Evolutionary conservation across 2,329 filamentous ascomycete genomes (phyloP), one percentile per base, ranked within the genome.

Genomic region (Chrysoporthe austroafricana): DNA sequence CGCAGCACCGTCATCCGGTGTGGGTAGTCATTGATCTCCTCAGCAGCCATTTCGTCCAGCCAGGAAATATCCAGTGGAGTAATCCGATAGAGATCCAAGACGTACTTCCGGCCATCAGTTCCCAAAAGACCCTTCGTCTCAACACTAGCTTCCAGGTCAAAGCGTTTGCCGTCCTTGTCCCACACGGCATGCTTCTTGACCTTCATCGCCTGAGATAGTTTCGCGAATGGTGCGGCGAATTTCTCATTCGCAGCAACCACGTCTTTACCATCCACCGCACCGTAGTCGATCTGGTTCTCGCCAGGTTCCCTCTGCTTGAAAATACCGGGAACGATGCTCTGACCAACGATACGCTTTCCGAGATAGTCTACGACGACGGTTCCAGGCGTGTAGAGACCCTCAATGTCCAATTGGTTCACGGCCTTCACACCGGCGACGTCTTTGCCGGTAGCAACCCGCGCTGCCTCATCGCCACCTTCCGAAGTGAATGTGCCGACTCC

Each of bases 261-360:
- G 72, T 99, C 96, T 81, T 97, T 97, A 72, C 96, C 96, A 77
- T 99, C 96, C 43, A 98, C 96, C 72, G 95, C 96, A 76, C 96
- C 96, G 76, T 99, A 99, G 78, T 99, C 96, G 73, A 99, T 98
- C 79, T 98, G 96, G 80, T 97, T 96, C 86, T 99, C 96, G 63
- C 94, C 96, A 42, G 94, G 93, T 75, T 98, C 96, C 46, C 95
- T 90, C 82, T 98, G 96, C 84, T 97, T 98, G 86, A 99, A 99
- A 75, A 99, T 99, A 69, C 96, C 96, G 5, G 96, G 96, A 21
- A 99, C 96, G 71, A 99, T 97, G 75, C 94, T 98, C 82, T 99
- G 96, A 46, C 93, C 96, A 64, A 99, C 96, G 73, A 99, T 91
- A 72, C 96, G 93, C 85, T 97, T 97, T 75, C 96, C 96, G 48